Conservation (phyloP, 257 asterid species). For the Solanum chilense region DNA sequence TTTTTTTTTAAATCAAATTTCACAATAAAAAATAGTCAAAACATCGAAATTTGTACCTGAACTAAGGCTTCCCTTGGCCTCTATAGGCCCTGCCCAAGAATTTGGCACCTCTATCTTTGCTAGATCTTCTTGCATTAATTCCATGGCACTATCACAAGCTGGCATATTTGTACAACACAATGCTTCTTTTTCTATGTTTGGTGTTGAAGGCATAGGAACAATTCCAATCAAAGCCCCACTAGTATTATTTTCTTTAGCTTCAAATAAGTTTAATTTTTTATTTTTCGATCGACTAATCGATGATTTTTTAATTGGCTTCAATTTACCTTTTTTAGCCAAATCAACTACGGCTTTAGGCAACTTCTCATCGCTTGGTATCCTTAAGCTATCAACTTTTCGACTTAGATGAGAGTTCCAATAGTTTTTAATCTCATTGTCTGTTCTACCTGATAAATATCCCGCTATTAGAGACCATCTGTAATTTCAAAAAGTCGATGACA, state of each 20-base stretch:
- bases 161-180: slow-evolving; percentile 2
- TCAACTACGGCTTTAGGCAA: slow-evolving; percentile 8
- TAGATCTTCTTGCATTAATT: background rate
- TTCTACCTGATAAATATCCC: slow-evolving; percentile 73
- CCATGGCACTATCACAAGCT: background rate
- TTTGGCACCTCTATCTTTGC: background rate
- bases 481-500: background rate
- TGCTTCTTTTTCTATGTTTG: slow-evolving; percentile 26
- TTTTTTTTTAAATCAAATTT: too few species aligned
- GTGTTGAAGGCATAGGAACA: slow-evolving; percentile 31
- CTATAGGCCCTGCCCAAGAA: background rate
- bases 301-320: slow-evolving; percentile 1
- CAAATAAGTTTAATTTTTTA: background rate
- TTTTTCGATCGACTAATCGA: slow-evolving; percentile 12
- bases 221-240: background rate
- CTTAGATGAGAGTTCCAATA: slow-evolving; percentile 89
- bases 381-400: slow-evolving; percentile 35
- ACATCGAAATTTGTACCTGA: background rate
- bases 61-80: background rate
- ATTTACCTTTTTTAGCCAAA: background rate
- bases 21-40: too few species aligned
- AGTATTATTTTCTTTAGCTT: background rate
- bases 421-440: slow-evolving; percentile 91
- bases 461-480: slow-evolving; percentile 85
- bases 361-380: slow-evolving; percentile 15